These are phyloP conservation scores for Rhodotorula sp. DNA, from an alignment of 1,284 basidiomycete genomes.

Conservation along the genomic window DNA sequence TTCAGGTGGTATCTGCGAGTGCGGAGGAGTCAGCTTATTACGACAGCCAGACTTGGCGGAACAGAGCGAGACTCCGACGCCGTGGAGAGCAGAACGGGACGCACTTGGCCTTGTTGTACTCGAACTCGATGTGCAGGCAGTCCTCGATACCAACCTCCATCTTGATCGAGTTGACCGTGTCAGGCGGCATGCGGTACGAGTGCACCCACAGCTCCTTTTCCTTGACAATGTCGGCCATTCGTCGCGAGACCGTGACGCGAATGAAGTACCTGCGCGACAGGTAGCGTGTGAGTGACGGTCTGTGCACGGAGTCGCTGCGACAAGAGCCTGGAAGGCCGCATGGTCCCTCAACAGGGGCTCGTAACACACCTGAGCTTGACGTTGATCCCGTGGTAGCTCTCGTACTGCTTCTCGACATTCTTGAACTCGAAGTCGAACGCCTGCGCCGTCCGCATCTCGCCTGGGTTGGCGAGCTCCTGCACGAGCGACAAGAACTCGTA, in stretches of 20 bases:
- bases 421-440: constrained; percentile 97
- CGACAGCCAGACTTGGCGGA: background rate
- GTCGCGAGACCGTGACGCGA: constrained; percentile 83
- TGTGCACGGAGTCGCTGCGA: background rate
- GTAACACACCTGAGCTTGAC: constrained; percentile 81
- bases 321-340: background rate
- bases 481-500: constrained; percentile 95
- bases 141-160: constrained; percentile 99
- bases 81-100: constrained; percentile 46
- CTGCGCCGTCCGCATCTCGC: constrained; percentile 91
- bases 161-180: constrained; percentile 96
- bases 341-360: background rate
- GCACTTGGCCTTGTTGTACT: constrained; percentile 99
- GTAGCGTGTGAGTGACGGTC: too few species aligned
- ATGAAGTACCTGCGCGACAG: constrained; percentile 72
- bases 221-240: constrained; percentile 89
- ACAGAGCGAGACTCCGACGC: background rate
- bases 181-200: constrained; percentile 96
- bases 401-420: constrained; percentile 98
- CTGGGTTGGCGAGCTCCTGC: constrained; percentile 89
- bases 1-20: constrained; percentile 85
- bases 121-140: constrained; percentile 97
- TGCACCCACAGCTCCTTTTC: constrained; percentile 97
- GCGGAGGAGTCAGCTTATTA: too few species aligned
- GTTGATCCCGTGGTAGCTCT: constrained; percentile 97